Evolutionary conservation across 495 filamentous ascomycete species (phyloP).

Genomic region (Penicillium manginii): DNA sequence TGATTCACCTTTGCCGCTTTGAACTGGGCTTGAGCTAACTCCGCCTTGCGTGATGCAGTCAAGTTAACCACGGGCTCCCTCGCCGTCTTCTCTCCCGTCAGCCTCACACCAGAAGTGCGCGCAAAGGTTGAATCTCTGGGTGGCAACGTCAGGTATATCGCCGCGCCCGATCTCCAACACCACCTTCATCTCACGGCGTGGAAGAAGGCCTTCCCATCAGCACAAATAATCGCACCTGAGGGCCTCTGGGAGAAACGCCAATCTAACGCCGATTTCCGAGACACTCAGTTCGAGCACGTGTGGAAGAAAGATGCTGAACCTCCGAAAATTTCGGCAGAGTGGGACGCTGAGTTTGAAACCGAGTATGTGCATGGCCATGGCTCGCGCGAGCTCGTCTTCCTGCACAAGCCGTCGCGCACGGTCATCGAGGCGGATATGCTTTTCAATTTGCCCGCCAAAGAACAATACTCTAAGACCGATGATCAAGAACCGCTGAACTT

Average conservation of each 20-base stretch:
- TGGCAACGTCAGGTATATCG: constrained; percentile 76
- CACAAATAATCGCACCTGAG: constrained; percentile 81
- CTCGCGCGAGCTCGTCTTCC: constrained; percentile 86
- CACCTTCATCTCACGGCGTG: constrained; percentile 88
- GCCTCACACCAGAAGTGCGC: constrained; percentile 76
- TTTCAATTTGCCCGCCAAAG: constrained; percentile 86
- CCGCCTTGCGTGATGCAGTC: constrained; percentile 54
- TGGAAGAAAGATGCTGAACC: constrained; percentile 59
- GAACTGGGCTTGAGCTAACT: constrained; percentile 7
- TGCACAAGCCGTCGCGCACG: constrained; percentile 77
- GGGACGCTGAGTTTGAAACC: constrained; percentile 82
- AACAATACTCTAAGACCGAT: constrained; percentile 77
- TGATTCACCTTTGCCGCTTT: background rate
- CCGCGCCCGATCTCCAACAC: constrained; percentile 87
- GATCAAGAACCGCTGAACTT: constrained; percentile 58
- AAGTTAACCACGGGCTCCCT: constrained; percentile 74
- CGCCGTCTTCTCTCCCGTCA: constrained; percentile 90
- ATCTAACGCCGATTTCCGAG: constrained; percentile 63
- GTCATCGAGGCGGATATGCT: constrained; percentile 91
- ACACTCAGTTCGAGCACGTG: constrained; percentile 69
- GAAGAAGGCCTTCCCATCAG: constrained; percentile 75
- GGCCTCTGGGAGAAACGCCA: constrained; percentile 85
- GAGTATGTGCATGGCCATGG: constrained; percentile 81
- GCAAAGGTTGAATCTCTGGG: constrained; percentile 68
- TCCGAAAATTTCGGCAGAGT: constrained; percentile 69